Base-by-base conservation (phyloP, 2,329 filamentous ascomycete genomes). In the Talaromyces islandicus region DNA sequence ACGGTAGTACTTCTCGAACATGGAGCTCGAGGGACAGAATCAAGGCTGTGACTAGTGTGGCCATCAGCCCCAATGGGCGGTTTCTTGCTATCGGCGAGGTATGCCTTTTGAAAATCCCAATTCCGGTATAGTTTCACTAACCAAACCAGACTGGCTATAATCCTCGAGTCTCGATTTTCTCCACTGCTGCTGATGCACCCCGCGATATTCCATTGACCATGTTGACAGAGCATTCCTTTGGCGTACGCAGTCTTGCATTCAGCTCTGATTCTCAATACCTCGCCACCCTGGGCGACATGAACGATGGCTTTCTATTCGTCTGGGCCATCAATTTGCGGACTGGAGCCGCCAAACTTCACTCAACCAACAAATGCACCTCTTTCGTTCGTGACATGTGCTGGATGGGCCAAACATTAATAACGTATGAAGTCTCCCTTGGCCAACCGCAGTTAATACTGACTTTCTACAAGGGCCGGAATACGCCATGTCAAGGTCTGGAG, bases 401-500 rank as follows among this genome's bases (percentile, higher is more conserved):
- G 93, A 85, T 97, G 75, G 92, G 92, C 11, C 88, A 83, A 66
- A 89, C 78, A 65, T 81, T 99, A 57, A 81, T 99, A 61, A 97
- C 93, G 63, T 83, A 77, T 63, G 80, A 74, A 43, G 46, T 52
- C 17, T 43, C 58, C 52, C 10, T 56, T 43, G 19, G 24, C 50
- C 17, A 17, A 17, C 35, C 60, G 63, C 67, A 61, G 69, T 19
- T 41, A 7, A 29, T 25, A 32, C 56, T 61, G 54, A 62, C 35
- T n/a, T 41, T 25, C 21, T 30, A 11, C 19, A 51, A 71, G 69
- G 21, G 85, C 94, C 25, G 94, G 94, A 14, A 89, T 94, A 56
- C 86, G 94, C 27, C 93, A 97, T 76, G 86, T 97, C 73, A 97
- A 97, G 75, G 84, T 95, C 56, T 99, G 94, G 94, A 88, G 88